Base-by-base conservation (phyloP, 352 stramenopile genomes). In the Phytophthora megakarya region DNA sequence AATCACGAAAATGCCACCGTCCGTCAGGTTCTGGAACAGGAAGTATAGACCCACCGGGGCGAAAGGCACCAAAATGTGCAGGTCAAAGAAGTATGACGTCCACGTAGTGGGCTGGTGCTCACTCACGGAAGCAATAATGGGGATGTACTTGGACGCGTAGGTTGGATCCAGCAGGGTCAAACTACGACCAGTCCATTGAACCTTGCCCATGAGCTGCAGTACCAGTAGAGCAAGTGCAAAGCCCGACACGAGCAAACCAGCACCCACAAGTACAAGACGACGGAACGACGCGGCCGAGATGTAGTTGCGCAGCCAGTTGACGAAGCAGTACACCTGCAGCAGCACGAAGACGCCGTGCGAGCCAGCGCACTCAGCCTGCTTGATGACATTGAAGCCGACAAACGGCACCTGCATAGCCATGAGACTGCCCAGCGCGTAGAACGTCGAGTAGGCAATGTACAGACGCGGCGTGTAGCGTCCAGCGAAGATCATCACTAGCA, bases 391-490 rank as follows among this genome's bases (percentile, higher is more conserved):
- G 72, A 97, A 98, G 53, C 98, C 97, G 9, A 99, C 97, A 30
- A 99, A 98, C 0, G 98, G 98, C 61, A 99, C 89, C 67, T 98
- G 94, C 74, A 99, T 99, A 11, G 98, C 98, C 59, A 98, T 84
- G 21, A 97, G 64, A 25, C 94, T 98, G 37, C 97, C 98, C 30
- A 99, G 80, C 33, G 91, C 69, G 75, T 99, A 99, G 80, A 99
- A 99, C 33, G 86, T 91, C 42, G 86, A 98, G 80, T 99, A 99
- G 8, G 97, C 92, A 48, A 93, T 89, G 86, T 99, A 98, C 8
- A 99, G 68, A 23, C 96, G 90, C 39, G 83, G 86, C n/a, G 92
- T 95, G 73, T 97, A 97, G 38, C 96, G 83, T 22, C 96, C 96
- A 10, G 96, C 73, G 32, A 99, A 73, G 23, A 99, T 81, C 67